phyloP scores from a whole-genome alignment of 2,329 filamentous ascomycete species.

The Trichoderma simmonsii region DNA sequence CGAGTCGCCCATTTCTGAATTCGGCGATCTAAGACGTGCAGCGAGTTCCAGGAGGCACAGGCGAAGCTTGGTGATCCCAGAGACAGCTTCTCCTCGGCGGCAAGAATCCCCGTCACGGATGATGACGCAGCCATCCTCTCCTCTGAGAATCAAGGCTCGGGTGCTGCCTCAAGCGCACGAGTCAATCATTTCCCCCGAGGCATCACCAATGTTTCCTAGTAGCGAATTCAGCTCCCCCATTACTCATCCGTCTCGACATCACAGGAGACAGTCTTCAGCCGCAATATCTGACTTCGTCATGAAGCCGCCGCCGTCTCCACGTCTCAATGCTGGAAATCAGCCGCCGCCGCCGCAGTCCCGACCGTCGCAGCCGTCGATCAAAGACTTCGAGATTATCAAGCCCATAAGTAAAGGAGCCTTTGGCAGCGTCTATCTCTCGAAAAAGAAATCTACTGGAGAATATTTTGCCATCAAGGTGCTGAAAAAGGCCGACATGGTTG shows the following conservation, averaged over 20 bases:
- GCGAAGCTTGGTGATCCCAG: slow-evolving; percentile 78
- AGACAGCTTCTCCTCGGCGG: slow-evolving; percentile 73
- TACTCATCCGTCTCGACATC: slow-evolving; percentile 59
- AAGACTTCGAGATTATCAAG: slow-evolving; percentile 99
- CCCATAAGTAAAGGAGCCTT: slow-evolving; percentile 99
- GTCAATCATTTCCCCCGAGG: slow-evolving; percentile 75
- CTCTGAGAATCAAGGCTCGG: slow-evolving; percentile 83
- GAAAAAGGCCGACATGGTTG: slow-evolving; percentile 99
- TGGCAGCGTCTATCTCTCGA: slow-evolving; percentile 94
- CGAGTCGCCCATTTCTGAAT: slow-evolving; percentile 88
- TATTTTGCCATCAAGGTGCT: slow-evolving; percentile 98
- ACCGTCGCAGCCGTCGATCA: slow-evolving; percentile 91
- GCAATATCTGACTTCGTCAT: slow-evolving; percentile 69
- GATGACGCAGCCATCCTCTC: slow-evolving; percentile 72
- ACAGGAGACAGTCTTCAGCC: slow-evolving; percentile 87
- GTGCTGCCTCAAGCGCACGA: slow-evolving; percentile 58
- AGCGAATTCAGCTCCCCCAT: slow-evolving; percentile 79
- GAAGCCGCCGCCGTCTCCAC: slow-evolving; percentile 76
- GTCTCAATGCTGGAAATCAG: slow-evolving; percentile 65
- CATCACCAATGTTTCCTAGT: slow-evolving; percentile 79
- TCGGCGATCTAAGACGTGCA: slow-evolving; percentile 70
- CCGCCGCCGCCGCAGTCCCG: slow-evolving; percentile 79
- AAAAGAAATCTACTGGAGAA: slow-evolving; percentile 97
- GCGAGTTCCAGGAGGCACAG: slow-evolving; percentile 81
- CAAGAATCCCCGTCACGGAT: slow-evolving; percentile 84